Evolutionary conservation across 768 basidiomycete genomes (phyloP).

Genomic region (Trametes cingulata): DNA sequence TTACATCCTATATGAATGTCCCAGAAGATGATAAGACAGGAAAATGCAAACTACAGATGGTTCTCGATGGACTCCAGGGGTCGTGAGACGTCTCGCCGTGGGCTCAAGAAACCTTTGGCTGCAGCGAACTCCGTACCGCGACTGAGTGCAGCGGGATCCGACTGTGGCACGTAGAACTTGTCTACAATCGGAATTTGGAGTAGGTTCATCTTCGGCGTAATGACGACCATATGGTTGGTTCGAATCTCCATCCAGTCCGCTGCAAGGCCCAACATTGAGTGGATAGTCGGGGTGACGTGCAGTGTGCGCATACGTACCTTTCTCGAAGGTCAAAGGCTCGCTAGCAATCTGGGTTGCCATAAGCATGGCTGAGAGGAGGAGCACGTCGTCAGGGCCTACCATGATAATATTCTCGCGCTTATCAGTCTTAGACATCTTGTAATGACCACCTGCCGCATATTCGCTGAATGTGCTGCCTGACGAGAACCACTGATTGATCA

Average conservation of each 20-base stretch:
- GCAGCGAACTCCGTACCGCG: conserved; percentile 84
- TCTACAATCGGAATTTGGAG: conserved; percentile 94
- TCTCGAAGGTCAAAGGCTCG: conserved; percentile 95
- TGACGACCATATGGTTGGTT: conserved; percentile 93
- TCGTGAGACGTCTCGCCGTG: conserved; percentile 41
- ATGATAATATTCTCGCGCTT: conserved; percentile 96
- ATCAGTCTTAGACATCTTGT: conserved; percentile 94
- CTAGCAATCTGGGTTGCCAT: conserved; percentile 63
- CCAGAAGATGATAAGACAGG: conserved; percentile 1
- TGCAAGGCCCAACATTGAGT: conserved; percentile 26
- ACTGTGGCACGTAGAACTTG: conserved; percentile 87
- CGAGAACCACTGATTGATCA: conserved; percentile 79
- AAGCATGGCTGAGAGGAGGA: background rate
- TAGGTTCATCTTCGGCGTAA: conserved; percentile 95
- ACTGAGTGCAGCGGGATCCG: conserved; percentile 68
- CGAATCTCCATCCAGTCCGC: conserved; percentile 99
- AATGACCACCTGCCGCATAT: conserved; percentile 84
- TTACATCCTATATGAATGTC: conserved; percentile 13
- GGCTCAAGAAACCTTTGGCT: conserved; percentile 80
- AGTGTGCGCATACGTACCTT: conserved; percentile 49
- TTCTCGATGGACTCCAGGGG: conserved; percentile 10
- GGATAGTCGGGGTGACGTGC: background rate
- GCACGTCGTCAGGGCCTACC: conserved; percentile 41
- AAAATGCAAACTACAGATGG: background rate
- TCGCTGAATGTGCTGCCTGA: conserved; percentile 94